A percentile compares a stretch with the other conserved stretches of the same genome.
These are phyloP conservation scores for Candida tibetensis DNA, from an alignment of 805 yeast species.

Conservation along the genomic window DNA sequence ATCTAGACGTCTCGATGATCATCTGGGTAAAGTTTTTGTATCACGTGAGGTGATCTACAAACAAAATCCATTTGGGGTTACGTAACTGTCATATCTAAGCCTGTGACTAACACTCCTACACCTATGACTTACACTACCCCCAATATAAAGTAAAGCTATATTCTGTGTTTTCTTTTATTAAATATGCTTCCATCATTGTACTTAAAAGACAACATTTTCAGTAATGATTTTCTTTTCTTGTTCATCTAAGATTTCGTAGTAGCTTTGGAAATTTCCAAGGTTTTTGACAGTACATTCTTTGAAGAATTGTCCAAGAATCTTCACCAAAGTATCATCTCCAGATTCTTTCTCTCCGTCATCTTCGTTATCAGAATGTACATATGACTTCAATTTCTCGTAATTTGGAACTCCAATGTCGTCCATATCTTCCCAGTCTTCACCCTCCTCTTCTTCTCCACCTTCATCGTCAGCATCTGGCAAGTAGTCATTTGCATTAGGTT, in stretches of 20 bases:
- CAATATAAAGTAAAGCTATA: too few species aligned
- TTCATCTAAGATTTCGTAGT: conserved; percentile 48
- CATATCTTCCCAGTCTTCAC: conserved; percentile 74
- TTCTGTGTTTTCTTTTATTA: too few species aligned
- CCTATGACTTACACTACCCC: too few species aligned
- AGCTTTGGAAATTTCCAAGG: conserved; percentile 48
- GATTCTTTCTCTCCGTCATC: conserved; percentile 29
- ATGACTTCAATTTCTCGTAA: conserved; percentile 60
- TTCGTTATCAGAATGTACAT: conserved; percentile 47
- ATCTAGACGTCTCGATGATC: neutral
- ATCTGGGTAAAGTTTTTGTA: neutral
- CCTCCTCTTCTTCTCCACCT: conserved; percentile 40
- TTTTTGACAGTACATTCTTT: conserved; percentile 52
- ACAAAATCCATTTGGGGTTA: too few species aligned
- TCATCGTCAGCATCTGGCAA: conserved; percentile 17
- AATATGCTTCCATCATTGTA: too few species aligned
- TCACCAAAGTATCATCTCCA: conserved; percentile 35
- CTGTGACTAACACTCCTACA: too few species aligned
- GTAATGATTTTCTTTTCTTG: conserved; percentile 53
- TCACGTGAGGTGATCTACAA: too few species aligned
- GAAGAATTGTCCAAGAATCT: conserved; percentile 50
- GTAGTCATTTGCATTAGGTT: conserved; percentile 43
- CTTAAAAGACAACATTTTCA: conserved; percentile 44
- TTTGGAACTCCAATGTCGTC: conserved; percentile 64
- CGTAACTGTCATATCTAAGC: too few species aligned